These are phyloP conservation scores for Xenosphaeropsis pyriputrescens DNA, from an alignment of 2,329 filamentous ascomycete genomes.

Conservation along the genomic window DNA sequence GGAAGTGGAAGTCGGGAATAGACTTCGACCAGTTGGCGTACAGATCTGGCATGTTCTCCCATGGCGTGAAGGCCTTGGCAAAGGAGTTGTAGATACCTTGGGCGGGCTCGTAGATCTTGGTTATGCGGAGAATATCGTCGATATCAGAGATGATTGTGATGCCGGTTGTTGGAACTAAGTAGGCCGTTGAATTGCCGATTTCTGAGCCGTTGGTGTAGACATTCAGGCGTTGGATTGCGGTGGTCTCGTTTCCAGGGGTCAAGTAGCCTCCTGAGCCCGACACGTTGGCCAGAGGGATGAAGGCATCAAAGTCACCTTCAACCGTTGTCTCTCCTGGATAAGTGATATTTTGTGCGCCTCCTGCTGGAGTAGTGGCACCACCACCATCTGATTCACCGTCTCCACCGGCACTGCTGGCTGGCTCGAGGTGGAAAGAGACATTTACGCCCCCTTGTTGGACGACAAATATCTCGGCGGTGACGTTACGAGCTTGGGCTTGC, in stretches of 20 bases:
- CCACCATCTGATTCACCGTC: conserved; percentile 30
- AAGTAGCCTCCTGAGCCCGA: conserved; percentile 36
- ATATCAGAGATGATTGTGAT: conserved; percentile 65
- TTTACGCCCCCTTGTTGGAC: conserved; percentile 53
- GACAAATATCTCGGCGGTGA: conserved; percentile 62
- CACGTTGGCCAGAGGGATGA: conserved; percentile 45
- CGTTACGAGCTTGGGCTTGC: conserved; percentile 54
- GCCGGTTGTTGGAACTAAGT: conserved; percentile 56
- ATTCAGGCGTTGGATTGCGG: conserved; percentile 50
- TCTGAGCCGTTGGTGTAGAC: conserved; percentile 49
- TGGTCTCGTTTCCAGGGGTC: conserved; percentile 47
- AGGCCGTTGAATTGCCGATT: conserved; percentile 61
- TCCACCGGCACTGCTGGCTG: conserved; percentile 37
- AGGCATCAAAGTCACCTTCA: conserved; percentile 61
- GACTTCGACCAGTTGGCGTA: conserved; percentile 62
- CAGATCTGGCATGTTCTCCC: conserved; percentile 70
- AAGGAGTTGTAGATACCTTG: conserved; percentile 67
- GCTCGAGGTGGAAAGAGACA: conserved; percentile 47
- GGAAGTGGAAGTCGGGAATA: conserved; percentile 58
- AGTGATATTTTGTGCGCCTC: conserved; percentile 45
- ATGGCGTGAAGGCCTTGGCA: conserved; percentile 51
- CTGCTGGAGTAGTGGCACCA: conserved; percentile 33
- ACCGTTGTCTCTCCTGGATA: conserved; percentile 51
- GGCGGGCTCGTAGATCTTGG: conserved; percentile 64
- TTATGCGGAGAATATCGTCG: conserved; percentile 67